Conservation (phyloP, 768 basidiomycete genomes). For the Boletus barrowsii region DNA sequence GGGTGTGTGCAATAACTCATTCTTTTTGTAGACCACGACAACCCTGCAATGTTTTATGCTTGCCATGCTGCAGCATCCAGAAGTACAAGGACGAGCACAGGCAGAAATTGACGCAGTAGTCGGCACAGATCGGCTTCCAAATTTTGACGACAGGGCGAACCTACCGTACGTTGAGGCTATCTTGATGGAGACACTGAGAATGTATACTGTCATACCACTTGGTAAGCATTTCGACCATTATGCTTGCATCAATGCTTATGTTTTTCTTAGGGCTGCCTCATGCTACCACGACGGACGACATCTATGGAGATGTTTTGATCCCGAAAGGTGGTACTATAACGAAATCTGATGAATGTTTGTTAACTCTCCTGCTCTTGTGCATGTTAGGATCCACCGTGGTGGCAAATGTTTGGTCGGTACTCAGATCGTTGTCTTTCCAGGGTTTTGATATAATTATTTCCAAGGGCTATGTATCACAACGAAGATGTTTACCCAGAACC, state of each 20-base stretch:
- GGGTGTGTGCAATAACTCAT: background rate
- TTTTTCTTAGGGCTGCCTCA: constrained; percentile 14
- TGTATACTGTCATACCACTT: constrained; percentile 26
- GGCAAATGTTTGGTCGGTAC: constrained; percentile 19
- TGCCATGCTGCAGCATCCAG: constrained; percentile 32
- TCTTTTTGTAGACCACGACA: constrained; percentile 5
- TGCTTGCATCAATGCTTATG: background rate
- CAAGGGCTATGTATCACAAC: constrained; percentile 17
- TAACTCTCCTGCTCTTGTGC: background rate
- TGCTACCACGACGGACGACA: constrained; percentile 17
- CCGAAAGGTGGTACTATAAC: constrained; percentile 16
- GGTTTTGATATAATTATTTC: background rate
- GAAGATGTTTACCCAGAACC: constrained; percentile 16
- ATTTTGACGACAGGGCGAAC: constrained; percentile 18
- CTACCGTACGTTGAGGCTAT: constrained; percentile 31
- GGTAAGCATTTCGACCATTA: constrained; percentile 9
- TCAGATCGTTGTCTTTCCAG: background rate
- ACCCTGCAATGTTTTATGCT: constrained; percentile 27
- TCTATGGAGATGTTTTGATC: constrained; percentile 22
- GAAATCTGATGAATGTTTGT: background rate
- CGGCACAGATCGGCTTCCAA: constrained; percentile 29
- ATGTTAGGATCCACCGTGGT: constrained; percentile 17
- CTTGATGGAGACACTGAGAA: constrained; percentile 29
- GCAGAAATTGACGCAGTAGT: constrained; percentile 30
- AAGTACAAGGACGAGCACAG: constrained; percentile 31